Percentiles rank a stretch among this genome's conserved stretches.
Conservation (phyloP, 441 rosid species). For the Theobroma grandiflorum region DNA sequence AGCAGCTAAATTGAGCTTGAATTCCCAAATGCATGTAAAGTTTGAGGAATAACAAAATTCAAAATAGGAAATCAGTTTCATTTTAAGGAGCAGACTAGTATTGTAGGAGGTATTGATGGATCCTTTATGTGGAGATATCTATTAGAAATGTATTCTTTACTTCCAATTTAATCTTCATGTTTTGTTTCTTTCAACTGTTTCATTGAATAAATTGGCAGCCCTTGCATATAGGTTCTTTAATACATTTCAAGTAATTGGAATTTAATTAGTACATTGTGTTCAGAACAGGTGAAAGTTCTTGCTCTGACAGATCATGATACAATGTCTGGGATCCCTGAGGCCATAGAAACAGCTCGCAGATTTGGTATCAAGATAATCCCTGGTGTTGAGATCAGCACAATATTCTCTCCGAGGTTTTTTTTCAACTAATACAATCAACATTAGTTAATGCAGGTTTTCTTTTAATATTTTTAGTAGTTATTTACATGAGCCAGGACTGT, state of each 20-base stretch:
- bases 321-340: constrained; percentile 86
- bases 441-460: constrained; percentile 14
- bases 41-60: neutral
- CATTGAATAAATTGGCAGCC: constrained; percentile 17
- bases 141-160: neutral
- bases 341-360: constrained; percentile 77
- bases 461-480: neutral
- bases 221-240: constrained; percentile 9
- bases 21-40: neutral
- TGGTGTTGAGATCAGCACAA: constrained; percentile 89
- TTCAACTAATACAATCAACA: constrained; percentile 9
- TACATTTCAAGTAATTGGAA: constrained; percentile 14
- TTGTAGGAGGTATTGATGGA: neutral
- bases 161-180: neutral
- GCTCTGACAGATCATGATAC: constrained; percentile 96
- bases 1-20: neutral
- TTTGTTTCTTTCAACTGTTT: constrained; percentile 1
- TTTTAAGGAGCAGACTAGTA: neutral
- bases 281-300: constrained; percentile 91
- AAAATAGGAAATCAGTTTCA: neutral
- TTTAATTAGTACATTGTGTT: constrained; percentile 48
- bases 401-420: constrained; percentile 70
- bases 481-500: neutral
- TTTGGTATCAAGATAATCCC: constrained; percentile 88
- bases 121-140: neutral